These are phyloP conservation scores for Pyropia haitanensis DNA, from an alignment of 23 red algal genomes.

Conservation along the genomic window DNA sequence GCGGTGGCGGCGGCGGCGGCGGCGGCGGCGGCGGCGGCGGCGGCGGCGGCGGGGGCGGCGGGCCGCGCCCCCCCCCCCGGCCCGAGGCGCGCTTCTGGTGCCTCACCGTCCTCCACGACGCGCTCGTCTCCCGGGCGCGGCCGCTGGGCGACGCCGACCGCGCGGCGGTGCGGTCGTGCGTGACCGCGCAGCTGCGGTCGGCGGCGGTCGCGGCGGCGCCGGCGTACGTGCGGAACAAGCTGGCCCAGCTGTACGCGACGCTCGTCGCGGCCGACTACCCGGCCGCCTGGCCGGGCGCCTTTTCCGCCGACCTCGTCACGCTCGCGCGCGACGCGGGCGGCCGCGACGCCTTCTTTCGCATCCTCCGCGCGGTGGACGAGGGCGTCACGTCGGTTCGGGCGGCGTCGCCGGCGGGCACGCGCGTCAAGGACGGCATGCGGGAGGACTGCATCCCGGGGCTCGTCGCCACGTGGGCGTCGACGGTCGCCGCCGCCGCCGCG, in stretches of 20 bases:
- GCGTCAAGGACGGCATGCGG: slow-evolving; percentile 71
- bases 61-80: background rate
- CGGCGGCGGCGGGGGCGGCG: background rate
- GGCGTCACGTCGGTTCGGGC: slow-evolving; percentile 66
- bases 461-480: slow-evolving; percentile 17
- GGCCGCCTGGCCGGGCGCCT: slow-evolving; percentile 44
- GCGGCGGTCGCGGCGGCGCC: background rate
- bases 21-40: too few species aligned
- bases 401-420: slow-evolving; percentile 7
- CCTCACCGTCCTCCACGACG: slow-evolving; percentile 31
- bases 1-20: background rate
- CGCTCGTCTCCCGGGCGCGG: slow-evolving; percentile 5
- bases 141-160: slow-evolving; percentile 13
- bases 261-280: slow-evolving; percentile 71
- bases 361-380: slow-evolving; percentile 71
- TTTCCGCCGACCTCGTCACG: slow-evolving; percentile 36
- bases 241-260: slow-evolving; percentile 55
- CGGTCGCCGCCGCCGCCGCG: slow-evolving; percentile 3
- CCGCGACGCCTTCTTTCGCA: slow-evolving; percentile 32
- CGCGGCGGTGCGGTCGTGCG: slow-evolving; percentile 19
- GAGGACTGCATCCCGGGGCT: slow-evolving; percentile 45
- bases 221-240: slow-evolving; percentile 64
- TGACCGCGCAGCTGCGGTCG: background rate
- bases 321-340: slow-evolving; percentile 9
- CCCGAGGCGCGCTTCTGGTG: slow-evolving; percentile 48